Base-by-base conservation (phyloP, 306 rosid species). In the Pyrus communis region DNA sequence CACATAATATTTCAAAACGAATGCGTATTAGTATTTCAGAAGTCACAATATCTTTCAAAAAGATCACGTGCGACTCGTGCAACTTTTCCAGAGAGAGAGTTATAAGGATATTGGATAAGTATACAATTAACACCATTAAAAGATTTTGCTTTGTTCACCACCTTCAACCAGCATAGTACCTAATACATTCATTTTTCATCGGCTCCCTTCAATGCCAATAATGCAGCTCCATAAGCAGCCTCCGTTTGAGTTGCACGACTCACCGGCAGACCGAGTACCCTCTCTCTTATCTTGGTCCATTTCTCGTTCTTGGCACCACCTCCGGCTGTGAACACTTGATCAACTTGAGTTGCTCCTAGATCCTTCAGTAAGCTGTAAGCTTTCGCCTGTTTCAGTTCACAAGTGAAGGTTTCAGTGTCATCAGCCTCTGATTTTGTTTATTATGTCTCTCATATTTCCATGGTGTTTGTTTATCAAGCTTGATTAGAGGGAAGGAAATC, bases 211-310 rank as follows among this genome's bases (percentile, higher is more conserved):
- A 86, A 65, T 15, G 97, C 97, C 87, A 94, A 83, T 70, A 94
- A 82, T 68, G 98, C 97, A 81, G 96, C 96, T 73, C 97, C 98
- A 60, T 86, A 94, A 4, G 98, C 93, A 78, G 95, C 95, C 84
- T 94, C 95, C 3, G 91, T 87, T 82, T 94, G 96, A 71, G 45
- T 73, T 74, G 97, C 95, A 18, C 84, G 83, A 42, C 83, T 80
- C 81, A 94, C 96, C 3, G 95, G 91, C 79, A 90, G 85, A 61
- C 95, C 92, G 74, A 92, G 92, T 35, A 94, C 89, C 79, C 95
- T 89, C 88, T 92, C 91, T 57, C 97, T 70, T 70, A 94, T 92
- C 86, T 84, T 86, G 8, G 79, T 92, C 96, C 97, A 90, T 73
- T 89, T 94, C 31, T 80, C 87, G 79, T 94, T 94, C 82, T 87